A percentile compares a stretch with the other conserved stretches of the same genome.
Conservation (phyloP, 148 eudicot species). For the Fagopyrum esculentum region DNA sequence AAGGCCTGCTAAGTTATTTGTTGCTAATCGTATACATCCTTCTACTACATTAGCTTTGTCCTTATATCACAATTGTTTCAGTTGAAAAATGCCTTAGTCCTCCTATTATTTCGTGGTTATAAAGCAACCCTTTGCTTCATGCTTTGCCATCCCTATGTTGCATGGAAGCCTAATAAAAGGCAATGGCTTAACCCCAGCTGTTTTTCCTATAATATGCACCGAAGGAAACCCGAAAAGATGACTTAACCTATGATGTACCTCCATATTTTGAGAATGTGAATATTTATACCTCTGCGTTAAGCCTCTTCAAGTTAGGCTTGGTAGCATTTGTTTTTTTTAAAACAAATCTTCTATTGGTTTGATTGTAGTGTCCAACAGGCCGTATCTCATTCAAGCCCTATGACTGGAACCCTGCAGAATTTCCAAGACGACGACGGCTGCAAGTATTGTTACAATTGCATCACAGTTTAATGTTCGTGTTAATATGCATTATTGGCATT, state of each 20-base stretch:
- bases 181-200: too few species aligned
- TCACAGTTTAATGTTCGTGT: slow-evolving; percentile 48
- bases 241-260: slow-evolving; percentile 33
- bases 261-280: slow-evolving; percentile 57
- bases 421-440: slow-evolving; percentile 89
- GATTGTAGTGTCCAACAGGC: slow-evolving; percentile 78
- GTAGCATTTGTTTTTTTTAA: background rate
- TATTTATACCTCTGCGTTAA: slow-evolving; percentile 65
- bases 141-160: too few species aligned
- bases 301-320: slow-evolving; percentile 7
- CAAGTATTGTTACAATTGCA: slow-evolving; percentile 66
- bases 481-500: slow-evolving; percentile 11
- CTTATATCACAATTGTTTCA: too few species aligned
- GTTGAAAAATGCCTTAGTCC: too few species aligned
- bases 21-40: too few species aligned
- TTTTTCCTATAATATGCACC: too few species aligned
- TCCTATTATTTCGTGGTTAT: too few species aligned
- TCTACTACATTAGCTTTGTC: too few species aligned
- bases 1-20: too few species aligned
- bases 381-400: slow-evolving; percentile 96
- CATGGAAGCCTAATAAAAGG: too few species aligned
- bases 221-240: too few species aligned
- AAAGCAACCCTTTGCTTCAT: too few species aligned
- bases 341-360: slow-evolving; percentile 7
- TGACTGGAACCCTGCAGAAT: slow-evolving; percentile 99